phyloP scores from a whole-genome alignment of 176 grass and related monocot genomes.

The Zea luxurians region DNA sequence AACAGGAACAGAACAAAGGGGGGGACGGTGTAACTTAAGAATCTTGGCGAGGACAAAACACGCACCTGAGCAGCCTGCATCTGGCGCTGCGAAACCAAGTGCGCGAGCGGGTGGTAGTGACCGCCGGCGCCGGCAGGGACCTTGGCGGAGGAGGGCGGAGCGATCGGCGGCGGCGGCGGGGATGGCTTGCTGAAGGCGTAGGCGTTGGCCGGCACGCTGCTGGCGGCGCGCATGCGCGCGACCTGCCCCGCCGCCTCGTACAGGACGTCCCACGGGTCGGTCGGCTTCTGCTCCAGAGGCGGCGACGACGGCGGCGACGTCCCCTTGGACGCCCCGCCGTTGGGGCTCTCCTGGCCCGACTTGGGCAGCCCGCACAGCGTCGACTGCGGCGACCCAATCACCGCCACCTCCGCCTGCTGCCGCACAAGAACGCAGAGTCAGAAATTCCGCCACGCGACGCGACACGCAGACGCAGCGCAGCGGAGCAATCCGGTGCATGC shows the following conservation, averaged over 20 bases:
- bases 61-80: slow-evolving; percentile 67
- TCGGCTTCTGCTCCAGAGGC: slow-evolving; percentile 53
- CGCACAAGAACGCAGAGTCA: background rate
- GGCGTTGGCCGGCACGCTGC: background rate
- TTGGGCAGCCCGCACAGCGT: slow-evolving; percentile 54
- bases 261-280: slow-evolving; percentile 60
- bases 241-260: slow-evolving; percentile 69
- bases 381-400: slow-evolving; percentile 66
- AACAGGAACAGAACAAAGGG: background rate
- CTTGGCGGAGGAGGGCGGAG: background rate
- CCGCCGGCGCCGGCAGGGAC: background rate
- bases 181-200: slow-evolving; percentile 21
- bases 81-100: slow-evolving; percentile 61
- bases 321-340: slow-evolving; percentile 52
- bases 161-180: background rate
- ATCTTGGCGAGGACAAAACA: background rate
- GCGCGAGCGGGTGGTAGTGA: slow-evolving; percentile 46
- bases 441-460: background rate
- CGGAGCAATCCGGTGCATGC: too few species aligned
- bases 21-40: background rate
- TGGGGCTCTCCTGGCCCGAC: slow-evolving; percentile 63
- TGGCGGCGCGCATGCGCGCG: slow-evolving; percentile 45
- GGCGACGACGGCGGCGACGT: slow-evolving; percentile 70
- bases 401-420: slow-evolving; percentile 32
- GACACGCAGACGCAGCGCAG: too few species aligned